Evolutionary conservation across 2,329 filamentous ascomycete genomes (phyloP), one percentile per base, ranked within the genome.

Genomic region (Esteya vermicola): DNA sequence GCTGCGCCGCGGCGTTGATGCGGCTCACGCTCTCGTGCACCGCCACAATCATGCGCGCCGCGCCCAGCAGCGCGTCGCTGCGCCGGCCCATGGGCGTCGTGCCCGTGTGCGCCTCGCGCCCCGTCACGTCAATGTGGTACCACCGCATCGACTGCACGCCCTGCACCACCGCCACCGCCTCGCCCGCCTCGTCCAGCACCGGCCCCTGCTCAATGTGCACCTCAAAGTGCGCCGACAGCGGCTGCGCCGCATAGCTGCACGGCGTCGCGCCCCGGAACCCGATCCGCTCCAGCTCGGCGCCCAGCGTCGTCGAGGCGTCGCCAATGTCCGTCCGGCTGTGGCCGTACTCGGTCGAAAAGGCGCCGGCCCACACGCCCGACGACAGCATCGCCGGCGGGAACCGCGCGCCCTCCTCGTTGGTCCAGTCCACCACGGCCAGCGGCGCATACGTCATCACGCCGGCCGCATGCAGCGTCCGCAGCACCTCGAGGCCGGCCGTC

Each of bases 171-270:
- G 80, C 78, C 40, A 89, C 68, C 39, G 75, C 75, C 45, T 75
- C 68, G 18, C 64, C 60, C 21, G 69, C 65, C 14, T 67, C 65
- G 50, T 88, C 77, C 1, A 93, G 67, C 28, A 85, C 72, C 0
- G 83, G 82, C 0, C 83, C 82, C 54, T 93, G 85, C 54, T 93
- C 85, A 39, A 89, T 89, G 52, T 91, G 84, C 10, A 91, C 66
- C 56, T 89, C 83, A 52, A 89, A 88, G 56, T 89, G 82, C 0
- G 81, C 82, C 1, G 73, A 79, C 59, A 85, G 75, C 0, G 79
- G 79, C 14, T 68, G 72, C 20, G 66, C 61, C 44, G 68, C 61
- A 52, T 78, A 65, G 36, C 65, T 74, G 9, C 72, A 71, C 10
- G 69, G 65, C 0, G 65, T 57, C 0, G 56, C 48, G n/a, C 82